Evolutionary conservation across 2,329 filamentous ascomycete species (phyloP).

Genomic region (Tolypocladium capitatum): DNA sequence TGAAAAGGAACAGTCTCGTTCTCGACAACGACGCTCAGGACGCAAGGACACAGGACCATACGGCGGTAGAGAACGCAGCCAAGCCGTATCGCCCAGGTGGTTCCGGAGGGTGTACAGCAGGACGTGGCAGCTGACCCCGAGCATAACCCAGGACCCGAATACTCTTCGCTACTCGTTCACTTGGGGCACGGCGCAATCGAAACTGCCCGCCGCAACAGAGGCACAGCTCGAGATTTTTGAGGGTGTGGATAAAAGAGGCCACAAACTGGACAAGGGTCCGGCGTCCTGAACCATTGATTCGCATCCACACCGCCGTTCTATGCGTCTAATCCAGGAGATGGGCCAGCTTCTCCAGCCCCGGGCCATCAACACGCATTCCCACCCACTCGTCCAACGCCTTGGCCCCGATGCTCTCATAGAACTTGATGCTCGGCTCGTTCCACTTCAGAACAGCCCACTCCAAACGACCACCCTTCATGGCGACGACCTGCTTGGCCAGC

Average conservation of each 20-base stretch:
- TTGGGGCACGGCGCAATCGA: constrained; percentile 29
- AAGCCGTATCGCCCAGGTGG: constrained; percentile 23
- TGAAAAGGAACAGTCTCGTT: constrained; percentile 23
- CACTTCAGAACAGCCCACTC: constrained; percentile 90
- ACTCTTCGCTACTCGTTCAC: constrained; percentile 21
- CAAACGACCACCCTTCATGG: constrained; percentile 59
- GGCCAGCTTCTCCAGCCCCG: constrained; percentile 48
- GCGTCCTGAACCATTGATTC: constrained; percentile 1
- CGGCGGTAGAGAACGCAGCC: constrained; percentile 16
- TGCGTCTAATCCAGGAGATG: constrained; percentile 18
- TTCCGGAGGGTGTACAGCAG: constrained; percentile 34
- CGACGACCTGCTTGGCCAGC: constrained; percentile 66
- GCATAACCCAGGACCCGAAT: constrained; percentile 21
- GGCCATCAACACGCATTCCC: constrained; percentile 59
- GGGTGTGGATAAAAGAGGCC: constrained; percentile 23
- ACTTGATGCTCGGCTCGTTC: constrained; percentile 82
- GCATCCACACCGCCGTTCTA: not conserved
- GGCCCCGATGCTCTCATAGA: constrained; percentile 65
- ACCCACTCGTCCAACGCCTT: constrained; percentile 58
- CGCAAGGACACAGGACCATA: constrained; percentile 24
- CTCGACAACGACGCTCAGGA: constrained; percentile 20
- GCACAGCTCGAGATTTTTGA: constrained; percentile 34
- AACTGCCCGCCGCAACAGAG: constrained; percentile 16
- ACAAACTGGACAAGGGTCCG: constrained; percentile 1
- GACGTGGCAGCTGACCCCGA: constrained; percentile 31